Evolutionary conservation across 108 stramenopile species (phyloP), one percentile per base, ranked within the genome.

Genomic region (Cyclotella atomus): DNA sequence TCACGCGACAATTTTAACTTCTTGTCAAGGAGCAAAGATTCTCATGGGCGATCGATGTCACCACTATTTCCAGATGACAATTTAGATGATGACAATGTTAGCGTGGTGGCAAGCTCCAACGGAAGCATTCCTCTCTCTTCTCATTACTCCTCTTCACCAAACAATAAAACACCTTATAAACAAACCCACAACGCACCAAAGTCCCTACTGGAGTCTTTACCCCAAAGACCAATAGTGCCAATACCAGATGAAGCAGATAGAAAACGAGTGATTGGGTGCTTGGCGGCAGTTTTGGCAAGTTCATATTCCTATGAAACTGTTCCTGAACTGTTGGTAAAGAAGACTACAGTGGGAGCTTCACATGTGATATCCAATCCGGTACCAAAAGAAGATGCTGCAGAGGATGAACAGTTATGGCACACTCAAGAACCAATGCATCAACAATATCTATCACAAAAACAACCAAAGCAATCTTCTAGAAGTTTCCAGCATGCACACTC

Each of bases 261-360:
- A 50, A 79, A 79, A 66, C 56, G 77, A 41, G 65, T 79, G 21
- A 45, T 79, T 77, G 92, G 89, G 34, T 91, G 92, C 63, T 55
- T 93, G 50, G 92, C 92, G 15, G 89, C 88, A 27, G 75, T 93
- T 15, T 83, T 93, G 45, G 87, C 92, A 25, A 83, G 83, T 36
- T 53, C 79, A 29, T 89, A 89, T 68, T 74, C 84, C 27, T 88
- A 89, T 57, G 90, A 93, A 35, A 76, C 69, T 34, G 79, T 60
- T 29, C 78, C 78, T 2, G 52, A 74, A 67, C 65, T 74, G 36
- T 34, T 70, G 67, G 66, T 79, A 57, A 79, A 68, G 54, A 65
- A 70, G 43, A 28, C 41, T 15, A n/a, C 16, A 3, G 27, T 46
- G 14, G 45, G 47, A 25, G 15, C 56, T 6, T 28, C 56, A 19